Conservation (phyloP, 2,329 filamentous ascomycete species). For the Ustulina deusta region DNA sequence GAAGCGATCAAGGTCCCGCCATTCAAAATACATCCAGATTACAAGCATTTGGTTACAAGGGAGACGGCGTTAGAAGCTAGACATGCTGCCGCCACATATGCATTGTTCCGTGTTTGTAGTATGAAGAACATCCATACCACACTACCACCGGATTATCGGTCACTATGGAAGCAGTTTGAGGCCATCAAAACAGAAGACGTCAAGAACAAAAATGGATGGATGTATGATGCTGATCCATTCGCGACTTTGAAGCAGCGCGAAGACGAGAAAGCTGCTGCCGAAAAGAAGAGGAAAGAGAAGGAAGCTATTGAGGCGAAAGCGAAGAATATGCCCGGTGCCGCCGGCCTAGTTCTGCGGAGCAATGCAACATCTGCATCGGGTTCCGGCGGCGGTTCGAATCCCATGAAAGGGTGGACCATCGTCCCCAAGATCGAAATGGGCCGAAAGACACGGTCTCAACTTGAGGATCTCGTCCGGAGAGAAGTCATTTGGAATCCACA, state of each 20-base stretch:
- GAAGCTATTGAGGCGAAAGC: conserved; percentile 77
- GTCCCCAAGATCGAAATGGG: conserved; percentile 96
- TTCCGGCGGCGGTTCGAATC: conserved; percentile 54
- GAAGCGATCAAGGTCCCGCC: conserved; percentile 80
- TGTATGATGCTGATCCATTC: conserved; percentile 97
- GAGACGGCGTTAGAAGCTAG: conserved; percentile 88
- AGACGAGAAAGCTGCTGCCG: conserved; percentile 77
- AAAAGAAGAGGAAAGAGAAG: conserved; percentile 82
- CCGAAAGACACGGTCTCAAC: conserved; percentile 78
- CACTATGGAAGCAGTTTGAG: conserved; percentile 92
- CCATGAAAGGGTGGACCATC: conserved; percentile 81
- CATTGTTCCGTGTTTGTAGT: conserved; percentile 89
- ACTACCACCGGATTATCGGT: conserved; percentile 88
- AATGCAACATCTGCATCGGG: conserved; percentile 54
- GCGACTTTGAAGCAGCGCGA: conserved; percentile 82
- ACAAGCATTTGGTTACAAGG: conserved; percentile 80
- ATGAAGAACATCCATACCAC: conserved; percentile 97
- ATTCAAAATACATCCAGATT: conserved; percentile 81
- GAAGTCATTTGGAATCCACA: conserved; percentile 91
- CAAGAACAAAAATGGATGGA: conserved; percentile 82
- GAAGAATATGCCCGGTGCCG: conserved; percentile 69
- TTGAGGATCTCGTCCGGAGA: conserved; percentile 82
- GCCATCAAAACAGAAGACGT: conserved; percentile 84
- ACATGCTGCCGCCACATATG: conserved; percentile 93
- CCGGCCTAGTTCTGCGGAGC: conserved; percentile 66